Evolutionary conservation across 2,329 filamentous ascomycete species (phyloP).

Genomic region (Pseudogymnoascus sp.): DNA sequence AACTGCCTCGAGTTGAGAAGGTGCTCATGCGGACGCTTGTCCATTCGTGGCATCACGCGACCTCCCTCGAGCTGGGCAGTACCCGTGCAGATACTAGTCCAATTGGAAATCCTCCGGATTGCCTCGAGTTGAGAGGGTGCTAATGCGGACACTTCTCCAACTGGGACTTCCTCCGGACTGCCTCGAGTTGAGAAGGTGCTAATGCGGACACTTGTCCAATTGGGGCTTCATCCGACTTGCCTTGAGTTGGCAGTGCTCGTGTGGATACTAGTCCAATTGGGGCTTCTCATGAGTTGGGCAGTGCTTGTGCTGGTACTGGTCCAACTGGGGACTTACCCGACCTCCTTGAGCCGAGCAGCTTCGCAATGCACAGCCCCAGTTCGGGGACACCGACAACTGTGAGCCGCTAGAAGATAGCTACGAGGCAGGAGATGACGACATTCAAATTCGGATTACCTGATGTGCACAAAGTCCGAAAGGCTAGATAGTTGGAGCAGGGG

Average conservation of each 20-base stretch:
- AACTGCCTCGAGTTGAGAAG: not conserved
- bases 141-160: not conserved
- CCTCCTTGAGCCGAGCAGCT: not conserved
- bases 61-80: not conserved
- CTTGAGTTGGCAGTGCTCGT: not conserved
- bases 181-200: not conserved
- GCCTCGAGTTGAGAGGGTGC: not conserved
- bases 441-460: not conserved
- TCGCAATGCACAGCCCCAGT: not conserved
- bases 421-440: not conserved
- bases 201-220: not conserved
- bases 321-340: not conserved
- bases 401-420: not conserved
- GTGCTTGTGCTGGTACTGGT: not conserved
- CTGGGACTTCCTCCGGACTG: not conserved
- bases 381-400: not conserved
- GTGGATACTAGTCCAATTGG: not conserved
- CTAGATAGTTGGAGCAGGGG: not conserved
- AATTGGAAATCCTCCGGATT: not conserved
- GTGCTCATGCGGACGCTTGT: not conserved
- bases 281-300: not conserved
- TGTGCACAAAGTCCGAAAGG: not conserved
- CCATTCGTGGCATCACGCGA: not conserved
- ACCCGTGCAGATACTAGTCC: not conserved
- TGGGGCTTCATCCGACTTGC: not conserved